A percentile compares a stretch with the other conserved stretches of the same genome.
phyloP scores from a whole-genome alignment of 768 basidiomycete genomes.

The Boletus reticulatus region DNA sequence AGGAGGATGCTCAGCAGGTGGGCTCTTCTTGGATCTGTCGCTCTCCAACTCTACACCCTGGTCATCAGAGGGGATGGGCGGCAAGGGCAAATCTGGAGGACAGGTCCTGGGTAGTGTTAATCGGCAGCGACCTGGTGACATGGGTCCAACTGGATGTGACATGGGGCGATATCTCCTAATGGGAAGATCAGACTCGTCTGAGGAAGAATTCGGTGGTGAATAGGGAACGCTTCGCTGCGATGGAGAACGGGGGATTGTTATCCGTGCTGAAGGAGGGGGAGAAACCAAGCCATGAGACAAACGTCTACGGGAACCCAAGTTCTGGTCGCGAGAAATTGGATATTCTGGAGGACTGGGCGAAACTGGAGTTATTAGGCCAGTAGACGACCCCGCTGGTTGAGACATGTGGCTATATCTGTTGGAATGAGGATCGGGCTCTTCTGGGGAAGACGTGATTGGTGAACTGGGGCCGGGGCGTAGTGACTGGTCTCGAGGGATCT shows the following conservation, averaged over 20 bases:
- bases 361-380: conserved; percentile 4
- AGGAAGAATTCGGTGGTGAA: conserved; percentile 3
- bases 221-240: background rate
- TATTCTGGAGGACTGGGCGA: conserved; percentile 2
- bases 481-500: conserved; percentile 11
- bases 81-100: conserved; percentile 21
- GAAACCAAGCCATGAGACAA: background rate
- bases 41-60: background rate
- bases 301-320: background rate
- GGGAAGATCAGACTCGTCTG: conserved; percentile 5
- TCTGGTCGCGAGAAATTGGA: background rate
- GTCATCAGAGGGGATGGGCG: conserved; percentile 19
- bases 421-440: conserved; percentile 9
- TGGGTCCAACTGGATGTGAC: background rate
- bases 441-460: conserved; percentile 16
- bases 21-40: background rate
- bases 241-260: background rate
- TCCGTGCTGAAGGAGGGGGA: background rate
- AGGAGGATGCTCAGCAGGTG: background rate
- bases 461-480: conserved; percentile 6
- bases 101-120: conserved; percentile 7
- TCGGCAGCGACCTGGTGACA: conserved; percentile 4
- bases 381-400: background rate
- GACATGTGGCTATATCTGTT: conserved; percentile 7
- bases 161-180: background rate